Conservation (phyloP, 768 basidiomycete genomes). For the Boletus vinaceobasis region DNA sequence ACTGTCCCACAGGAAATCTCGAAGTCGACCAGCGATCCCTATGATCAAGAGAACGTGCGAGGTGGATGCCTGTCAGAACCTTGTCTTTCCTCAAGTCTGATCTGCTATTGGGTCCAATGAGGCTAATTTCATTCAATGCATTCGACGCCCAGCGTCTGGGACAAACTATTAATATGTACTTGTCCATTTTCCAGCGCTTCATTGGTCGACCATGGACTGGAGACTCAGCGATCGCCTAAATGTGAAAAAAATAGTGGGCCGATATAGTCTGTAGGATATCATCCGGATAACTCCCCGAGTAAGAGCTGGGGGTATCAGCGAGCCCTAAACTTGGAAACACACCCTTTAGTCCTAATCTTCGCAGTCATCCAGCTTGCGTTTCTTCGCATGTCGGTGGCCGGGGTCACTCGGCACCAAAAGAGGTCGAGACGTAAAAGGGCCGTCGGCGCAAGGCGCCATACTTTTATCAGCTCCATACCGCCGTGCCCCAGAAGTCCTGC, state of each 20-base stretch:
- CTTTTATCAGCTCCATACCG: background rate
- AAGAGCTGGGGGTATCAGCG: background rate
- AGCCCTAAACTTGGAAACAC: background rate
- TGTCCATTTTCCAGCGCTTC: background rate
- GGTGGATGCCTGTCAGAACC: background rate
- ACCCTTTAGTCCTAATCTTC: background rate
- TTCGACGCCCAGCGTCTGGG: background rate
- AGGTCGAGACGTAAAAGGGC: background rate
- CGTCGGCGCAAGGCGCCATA: background rate
- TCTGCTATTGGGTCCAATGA: background rate
- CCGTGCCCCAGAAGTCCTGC: background rate
- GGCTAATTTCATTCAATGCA: background rate
- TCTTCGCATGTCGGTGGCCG: conserved; percentile 13
- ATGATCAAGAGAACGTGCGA: background rate
- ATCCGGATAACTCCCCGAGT: background rate
- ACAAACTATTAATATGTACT: background rate
- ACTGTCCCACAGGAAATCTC: too few relatives aligned
- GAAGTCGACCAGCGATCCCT: background rate
- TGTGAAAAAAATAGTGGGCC: background rate
- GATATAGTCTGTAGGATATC: background rate
- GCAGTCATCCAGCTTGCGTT: conserved; percentile 20
- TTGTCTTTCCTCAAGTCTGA: background rate
- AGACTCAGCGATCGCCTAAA: background rate
- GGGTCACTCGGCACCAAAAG: background rate
- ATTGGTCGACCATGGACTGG: background rate